phyloP scores from a whole-genome alignment of 345 rosid genomes.

The Citropsis articulata region DNA sequence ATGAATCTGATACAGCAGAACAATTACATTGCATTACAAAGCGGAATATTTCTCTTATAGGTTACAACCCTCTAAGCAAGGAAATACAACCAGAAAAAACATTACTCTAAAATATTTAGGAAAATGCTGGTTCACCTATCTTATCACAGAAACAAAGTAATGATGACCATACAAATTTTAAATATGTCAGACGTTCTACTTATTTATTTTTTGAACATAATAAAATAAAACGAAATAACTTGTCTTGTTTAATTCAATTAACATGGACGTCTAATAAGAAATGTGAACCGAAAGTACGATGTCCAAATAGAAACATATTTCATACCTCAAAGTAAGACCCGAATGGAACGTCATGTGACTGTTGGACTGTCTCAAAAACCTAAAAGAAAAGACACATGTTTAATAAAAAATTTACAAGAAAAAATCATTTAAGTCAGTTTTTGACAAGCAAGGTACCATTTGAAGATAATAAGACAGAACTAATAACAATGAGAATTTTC shows the following conservation, averaged over 20 bases:
- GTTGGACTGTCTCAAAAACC: constrained; percentile 97
- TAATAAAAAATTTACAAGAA: neutral
- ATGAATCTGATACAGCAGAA: constrained; percentile 61
- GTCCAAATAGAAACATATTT: neutral
- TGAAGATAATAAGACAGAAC: neutral
- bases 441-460: neutral
- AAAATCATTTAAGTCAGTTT: constrained; percentile 1
- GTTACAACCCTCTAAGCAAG: neutral
- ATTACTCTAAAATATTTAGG: neutral
- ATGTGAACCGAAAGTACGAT: neutral
- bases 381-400: constrained; percentile 22
- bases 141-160: neutral
- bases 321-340: constrained; percentile 92
- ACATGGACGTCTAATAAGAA: neutral
- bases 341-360: constrained; percentile 96
- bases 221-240: too few relatives aligned
- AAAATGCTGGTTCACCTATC: neutral
- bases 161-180: neutral
- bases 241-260: too few relatives aligned
- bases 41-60: neutral
- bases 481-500: neutral
- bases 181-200: neutral
- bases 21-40: neutral
- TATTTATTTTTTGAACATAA: too few relatives aligned
- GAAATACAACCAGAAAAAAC: neutral